Percentiles rank a stretch among this genome's conserved stretches.
Conservation (phyloP, 495 filamentous ascomycete genomes). For the Margaritispora aquatica region DNA sequence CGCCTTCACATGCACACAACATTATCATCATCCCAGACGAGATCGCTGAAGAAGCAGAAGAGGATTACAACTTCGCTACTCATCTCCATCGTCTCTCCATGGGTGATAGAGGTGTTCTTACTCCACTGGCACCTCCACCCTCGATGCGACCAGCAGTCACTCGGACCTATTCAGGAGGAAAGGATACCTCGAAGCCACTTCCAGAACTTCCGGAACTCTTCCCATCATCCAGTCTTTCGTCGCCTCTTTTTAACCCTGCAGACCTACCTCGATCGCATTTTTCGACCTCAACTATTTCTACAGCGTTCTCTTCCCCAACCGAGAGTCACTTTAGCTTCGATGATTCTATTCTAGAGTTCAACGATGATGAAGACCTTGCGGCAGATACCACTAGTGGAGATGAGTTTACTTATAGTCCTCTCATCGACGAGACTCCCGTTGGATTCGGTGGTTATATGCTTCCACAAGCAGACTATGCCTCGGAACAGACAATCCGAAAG, state of each 20-base stretch:
- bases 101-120: slow-evolving; percentile 31
- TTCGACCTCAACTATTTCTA: slow-evolving; percentile 31
- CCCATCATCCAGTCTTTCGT: slow-evolving; percentile 1
- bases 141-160: neutral
- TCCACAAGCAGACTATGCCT: slow-evolving; percentile 12
- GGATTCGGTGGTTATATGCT: slow-evolving; percentile 18
- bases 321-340: slow-evolving; percentile 13
- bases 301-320: slow-evolving; percentile 25
- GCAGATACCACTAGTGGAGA: slow-evolving; percentile 17
- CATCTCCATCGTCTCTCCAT: slow-evolving; percentile 31
- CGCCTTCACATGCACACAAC: slow-evolving; percentile 14
- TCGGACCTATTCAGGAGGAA: neutral
- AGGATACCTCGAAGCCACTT: slow-evolving; percentile 16
- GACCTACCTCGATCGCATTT: slow-evolving; percentile 31
- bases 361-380: slow-evolving; percentile 15
- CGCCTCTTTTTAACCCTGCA: slow-evolving; percentile 1
- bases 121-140: slow-evolving; percentile 43
- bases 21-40: slow-evolving; percentile 41
- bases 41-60: slow-evolving; percentile 42
- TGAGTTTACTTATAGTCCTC: slow-evolving; percentile 18
- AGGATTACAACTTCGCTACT: slow-evolving; percentile 49
- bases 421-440: neutral
- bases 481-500: slow-evolving; percentile 14
- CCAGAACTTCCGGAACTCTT: slow-evolving; percentile 20
- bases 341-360: slow-evolving; percentile 5